Percentiles rank a stretch among this genome's conserved stretches.
Conservation (phyloP, 2,329 filamentous ascomycete species). For the Botryotinia narcissicola region DNA sequence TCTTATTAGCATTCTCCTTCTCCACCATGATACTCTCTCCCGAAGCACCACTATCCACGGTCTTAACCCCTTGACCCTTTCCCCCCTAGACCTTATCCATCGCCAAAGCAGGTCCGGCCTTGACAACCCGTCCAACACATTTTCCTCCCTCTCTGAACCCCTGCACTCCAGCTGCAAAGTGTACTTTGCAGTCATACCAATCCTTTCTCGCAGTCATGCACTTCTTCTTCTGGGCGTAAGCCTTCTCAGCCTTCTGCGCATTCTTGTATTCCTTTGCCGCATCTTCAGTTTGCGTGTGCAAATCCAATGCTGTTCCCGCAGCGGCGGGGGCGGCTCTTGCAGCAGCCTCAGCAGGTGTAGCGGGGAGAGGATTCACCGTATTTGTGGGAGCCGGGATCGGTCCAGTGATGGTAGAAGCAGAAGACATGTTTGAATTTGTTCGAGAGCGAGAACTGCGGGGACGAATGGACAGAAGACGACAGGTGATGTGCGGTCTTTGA, state of each 20-base stretch:
- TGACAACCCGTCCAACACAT: slow-evolving; percentile 9
- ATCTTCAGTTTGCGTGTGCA: slow-evolving; percentile 4
- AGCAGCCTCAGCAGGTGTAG: slow-evolving; percentile 7
- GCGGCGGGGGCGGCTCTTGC: neutral
- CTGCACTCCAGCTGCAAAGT: slow-evolving; percentile 9
- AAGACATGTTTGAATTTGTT: slow-evolving; percentile 16
- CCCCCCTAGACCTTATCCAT: neutral
- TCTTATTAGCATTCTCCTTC: neutral
- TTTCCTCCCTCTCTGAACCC: slow-evolving; percentile 12
- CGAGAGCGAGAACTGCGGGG: neutral
- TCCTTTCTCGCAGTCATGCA: slow-evolving; percentile 15
- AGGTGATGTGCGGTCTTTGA: slow-evolving; percentile 14
- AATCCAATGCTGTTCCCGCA: slow-evolving; percentile 5
- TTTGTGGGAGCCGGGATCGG: slow-evolving; percentile 12
- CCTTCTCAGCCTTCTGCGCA: neutral
- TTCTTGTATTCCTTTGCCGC: neutral
- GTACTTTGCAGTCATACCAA: slow-evolving; percentile 7
- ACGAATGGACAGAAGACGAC: slow-evolving; percentile 8
- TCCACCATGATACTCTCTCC: neutral
- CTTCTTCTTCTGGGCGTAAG: slow-evolving; percentile 1
- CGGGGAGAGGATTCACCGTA: slow-evolving; percentile 17
- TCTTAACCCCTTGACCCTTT: neutral
- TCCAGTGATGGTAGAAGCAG: neutral
- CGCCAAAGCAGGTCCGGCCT: slow-evolving; percentile 7
- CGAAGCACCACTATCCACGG: neutral